Percentiles rank a stretch among this genome's conserved stretches.
Conservation (phyloP, 805 yeast genomes). For the Candida ipomoeae region DNA sequence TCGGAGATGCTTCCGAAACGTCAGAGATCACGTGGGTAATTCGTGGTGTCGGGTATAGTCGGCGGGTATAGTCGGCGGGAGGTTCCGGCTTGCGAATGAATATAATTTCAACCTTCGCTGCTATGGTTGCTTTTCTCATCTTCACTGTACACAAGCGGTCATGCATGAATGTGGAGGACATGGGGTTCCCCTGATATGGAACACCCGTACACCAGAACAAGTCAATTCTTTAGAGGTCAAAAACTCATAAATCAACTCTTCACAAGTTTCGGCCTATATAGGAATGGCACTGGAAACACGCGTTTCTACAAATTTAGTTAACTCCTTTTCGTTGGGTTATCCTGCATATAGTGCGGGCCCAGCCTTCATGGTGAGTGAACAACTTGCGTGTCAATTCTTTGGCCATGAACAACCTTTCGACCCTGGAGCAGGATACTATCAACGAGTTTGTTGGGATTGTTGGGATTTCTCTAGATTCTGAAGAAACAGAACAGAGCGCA, state of each 20-base stretch:
- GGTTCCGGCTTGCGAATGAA: background rate
- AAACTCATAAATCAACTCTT: too few species aligned
- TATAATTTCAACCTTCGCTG: background rate
- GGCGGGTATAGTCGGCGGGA: background rate
- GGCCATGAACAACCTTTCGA: slow-evolving; percentile 6
- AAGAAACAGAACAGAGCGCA: slow-evolving; percentile 10
- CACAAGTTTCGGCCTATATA: too few species aligned
- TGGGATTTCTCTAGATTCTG: slow-evolving; percentile 13
- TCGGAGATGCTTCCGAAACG: background rate
- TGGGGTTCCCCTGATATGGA: background rate
- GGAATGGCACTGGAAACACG: background rate
- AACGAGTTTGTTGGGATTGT: slow-evolving; percentile 16
- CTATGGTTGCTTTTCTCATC: background rate
- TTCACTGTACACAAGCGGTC: background rate
- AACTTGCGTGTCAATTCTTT: background rate
- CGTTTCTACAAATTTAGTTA: too few species aligned
- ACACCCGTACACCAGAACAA: slow-evolving; percentile 1
- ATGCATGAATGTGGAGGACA: background rate
- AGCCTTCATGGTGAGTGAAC: background rate
- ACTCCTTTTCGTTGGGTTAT: too few species aligned
- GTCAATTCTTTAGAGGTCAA: too few species aligned
- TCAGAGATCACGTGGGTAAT: background rate
- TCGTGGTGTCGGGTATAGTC: too few species aligned
- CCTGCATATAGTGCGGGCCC: background rate
- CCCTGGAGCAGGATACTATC: slow-evolving; percentile 11